These are phyloP conservation scores for Clitopilus passeckerianus DNA, from an alignment of 768 basidiomycete genomes.

Conservation along the genomic window DNA sequence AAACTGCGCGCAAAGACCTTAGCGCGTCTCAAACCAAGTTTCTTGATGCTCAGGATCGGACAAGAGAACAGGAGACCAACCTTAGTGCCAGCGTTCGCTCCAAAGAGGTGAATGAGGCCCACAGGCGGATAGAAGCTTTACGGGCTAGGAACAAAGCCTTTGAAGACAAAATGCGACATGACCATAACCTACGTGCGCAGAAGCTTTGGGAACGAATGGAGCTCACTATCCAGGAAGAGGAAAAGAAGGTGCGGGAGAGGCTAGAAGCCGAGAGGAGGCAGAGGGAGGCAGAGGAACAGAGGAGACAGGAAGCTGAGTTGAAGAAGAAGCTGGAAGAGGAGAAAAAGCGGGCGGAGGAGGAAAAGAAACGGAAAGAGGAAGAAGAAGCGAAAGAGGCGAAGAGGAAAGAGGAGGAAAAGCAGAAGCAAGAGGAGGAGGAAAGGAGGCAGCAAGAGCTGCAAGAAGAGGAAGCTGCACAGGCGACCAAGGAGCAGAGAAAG, in stretches of 20 bases:
- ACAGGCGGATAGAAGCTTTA: conserved; percentile 35
- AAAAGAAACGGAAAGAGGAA: conserved; percentile 36
- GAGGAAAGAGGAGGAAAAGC: conserved; percentile 35
- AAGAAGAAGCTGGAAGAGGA: conserved; percentile 34
- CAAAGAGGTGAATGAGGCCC: conserved; percentile 49
- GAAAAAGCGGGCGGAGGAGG: conserved; percentile 42
- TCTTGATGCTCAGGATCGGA: conserved; percentile 41
- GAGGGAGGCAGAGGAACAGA: conserved; percentile 44
- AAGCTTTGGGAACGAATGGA: conserved; percentile 57
- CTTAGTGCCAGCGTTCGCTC: conserved; percentile 32
- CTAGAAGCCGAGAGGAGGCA: conserved; percentile 54
- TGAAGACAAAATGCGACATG: conserved; percentile 35
- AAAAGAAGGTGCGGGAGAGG: conserved; percentile 47
- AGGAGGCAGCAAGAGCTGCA: conserved; percentile 21
- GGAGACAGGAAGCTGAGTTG: conserved; percentile 39
- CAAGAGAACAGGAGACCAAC: conserved; percentile 23
- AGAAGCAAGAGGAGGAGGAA: conserved; percentile 25
- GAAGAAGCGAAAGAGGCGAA: conserved; percentile 34
- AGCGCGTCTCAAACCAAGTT: conserved; percentile 25
- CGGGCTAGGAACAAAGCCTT: conserved; percentile 39
- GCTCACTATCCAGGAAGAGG: conserved; percentile 54
- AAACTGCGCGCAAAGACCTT: conserved; percentile 38
- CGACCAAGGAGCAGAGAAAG: conserved; percentile 33
- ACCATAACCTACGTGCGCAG: conserved; percentile 51
- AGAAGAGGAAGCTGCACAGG: conserved; percentile 11